Evolutionary conservation across 371 early-diverging fungal species (phyloP), one percentile per base, ranked within the genome.

Genomic region (Synchytrium microbalum): DNA sequence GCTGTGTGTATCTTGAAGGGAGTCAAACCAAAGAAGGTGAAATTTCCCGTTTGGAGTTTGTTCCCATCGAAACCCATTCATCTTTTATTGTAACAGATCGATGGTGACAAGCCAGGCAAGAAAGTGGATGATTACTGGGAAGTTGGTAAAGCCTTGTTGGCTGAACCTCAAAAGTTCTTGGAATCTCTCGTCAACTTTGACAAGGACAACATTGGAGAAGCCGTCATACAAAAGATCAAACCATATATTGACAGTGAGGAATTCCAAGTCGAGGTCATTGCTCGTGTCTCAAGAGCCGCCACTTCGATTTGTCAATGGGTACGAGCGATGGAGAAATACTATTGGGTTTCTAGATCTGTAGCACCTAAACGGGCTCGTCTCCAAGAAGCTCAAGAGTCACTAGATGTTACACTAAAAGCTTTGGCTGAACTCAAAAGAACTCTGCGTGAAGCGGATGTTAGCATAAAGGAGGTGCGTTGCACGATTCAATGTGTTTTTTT

Each of bases 61-160:
- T n/a, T n/a, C n/a, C n/a, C n/a, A n/a, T n/a, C n/a, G n/a, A n/a
- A n/a, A n/a, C n/a, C n/a, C n/a, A n/a, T n/a, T n/a, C n/a, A n/a
- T n/a, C n/a, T n/a, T n/a, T n/a, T n/a, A n/a, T n/a, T n/a, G n/a
- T n/a, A n/a, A n/a, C n/a, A n/a, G n/a, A 69, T 83, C 2, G 84
- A 83, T 58, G 75, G 79, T 32, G 84, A 83, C 67, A 82, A 82
- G 63, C 76, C 75, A 3, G 82, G 82, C 16, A 83, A 82, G 61
- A 83, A 83, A 59, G 69, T 83, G 1, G 84, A 83, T 64, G 84
- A 83, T 62, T 83, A 83, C 63, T 83, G 84, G 84, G 84, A 83
- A 32, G 77, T 77, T 16, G 84, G 84, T 62, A 71, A 73, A 58
- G 74, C 65, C 16, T 25, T 83, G 53, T 69, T 83, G 30, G 74